Evolutionary conservation across 495 filamentous ascomycete genomes (phyloP), one percentile per base, ranked within the genome.

Genomic region (Rostrohypoxylon terebratum): DNA sequence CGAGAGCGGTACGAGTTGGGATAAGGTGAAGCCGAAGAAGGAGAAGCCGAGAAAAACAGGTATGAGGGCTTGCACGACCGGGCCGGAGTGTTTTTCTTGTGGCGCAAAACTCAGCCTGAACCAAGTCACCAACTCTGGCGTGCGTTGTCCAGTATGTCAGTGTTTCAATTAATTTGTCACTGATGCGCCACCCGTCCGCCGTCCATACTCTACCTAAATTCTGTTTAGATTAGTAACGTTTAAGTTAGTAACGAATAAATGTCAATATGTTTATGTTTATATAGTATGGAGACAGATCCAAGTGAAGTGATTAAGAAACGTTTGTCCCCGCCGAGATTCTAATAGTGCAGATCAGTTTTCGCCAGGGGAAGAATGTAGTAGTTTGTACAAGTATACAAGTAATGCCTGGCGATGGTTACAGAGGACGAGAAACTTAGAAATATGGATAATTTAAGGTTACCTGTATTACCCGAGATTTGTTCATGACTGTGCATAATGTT

Each of bases 31-130:
- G 23, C 48, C 20, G 34, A 10, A 14, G 18, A 45, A 10, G 6
- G 53, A 40, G 16, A 36, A 68, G 11, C 21, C 8, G 2, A 38
- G 7, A 2, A 45, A 8, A 0, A 45, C 6, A 5, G 55, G 33
- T 11, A 14, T 66, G 47, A 55, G 38, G 0, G 5, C 14, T 6
- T 62, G 57, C 3, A 13, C 54, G 10, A 69, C 71, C 0, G 71
- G n/a, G 10, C 71, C 65, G 0, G 65, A 69, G n/a, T 73, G 71
- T 38, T 36, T 42, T 42, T 51, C 23, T 13, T 73, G 71, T 33
- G 65, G 66, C 18, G 44, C 21, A 0, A 59, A 16, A 28, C 61
- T 73, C 13, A 31, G 14, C 7, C 0, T 47, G 2, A 23, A 48
- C 0, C 20, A 65, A 13, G 18, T 73, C 10, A 33, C 50, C 6